These are phyloP conservation scores for Neolentinus lepideus DNA, from an alignment of 1,284 basidiomycete species.

Conservation along the genomic window DNA sequence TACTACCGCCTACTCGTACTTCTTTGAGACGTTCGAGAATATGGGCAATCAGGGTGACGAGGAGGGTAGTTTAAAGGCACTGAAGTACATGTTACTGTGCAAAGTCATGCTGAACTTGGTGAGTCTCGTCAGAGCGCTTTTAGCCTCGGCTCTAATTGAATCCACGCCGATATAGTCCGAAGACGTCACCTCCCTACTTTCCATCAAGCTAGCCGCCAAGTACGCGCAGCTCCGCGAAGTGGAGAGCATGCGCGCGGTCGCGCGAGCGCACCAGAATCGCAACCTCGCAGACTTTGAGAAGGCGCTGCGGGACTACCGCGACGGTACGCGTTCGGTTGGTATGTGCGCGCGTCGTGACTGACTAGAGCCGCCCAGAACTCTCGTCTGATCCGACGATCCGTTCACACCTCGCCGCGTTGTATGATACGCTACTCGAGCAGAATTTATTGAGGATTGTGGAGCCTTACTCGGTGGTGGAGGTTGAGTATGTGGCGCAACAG, in stretches of 20 bases:
- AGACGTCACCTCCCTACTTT: conserved; percentile 82
- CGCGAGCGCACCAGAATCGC: conserved; percentile 87
- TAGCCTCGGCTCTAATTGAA: neutral
- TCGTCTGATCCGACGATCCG: conserved; percentile 93
- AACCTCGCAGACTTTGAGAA: conserved; percentile 88
- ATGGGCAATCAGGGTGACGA: conserved; percentile 61
- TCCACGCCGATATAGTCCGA: conserved; percentile 61
- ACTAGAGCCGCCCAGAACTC: conserved; percentile 51
- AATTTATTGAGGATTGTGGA: conserved; percentile 93
- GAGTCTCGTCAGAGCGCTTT: conserved; percentile 17
- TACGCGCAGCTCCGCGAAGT: conserved; percentile 82
- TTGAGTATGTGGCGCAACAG: conserved; percentile 82
- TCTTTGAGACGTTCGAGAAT: conserved; percentile 94
- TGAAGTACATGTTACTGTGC: conserved; percentile 98
- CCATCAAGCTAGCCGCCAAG: conserved; percentile 83
- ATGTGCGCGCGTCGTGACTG: neutral
- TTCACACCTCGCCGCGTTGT: conserved; percentile 87
- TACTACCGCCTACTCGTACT: conserved; percentile 95
- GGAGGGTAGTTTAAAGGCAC: conserved; percentile 70
- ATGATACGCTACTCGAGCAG: conserved; percentile 94
- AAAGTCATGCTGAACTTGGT: conserved; percentile 97
- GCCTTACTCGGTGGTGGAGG: conserved; percentile 90
- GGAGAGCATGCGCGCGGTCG: conserved; percentile 93
- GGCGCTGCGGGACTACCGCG: conserved; percentile 81
- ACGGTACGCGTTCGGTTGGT: conserved; percentile 39